Evolutionary conservation across 345 rosid genomes (phyloP).

Genomic region (Dipteronia dyeriana): DNA sequence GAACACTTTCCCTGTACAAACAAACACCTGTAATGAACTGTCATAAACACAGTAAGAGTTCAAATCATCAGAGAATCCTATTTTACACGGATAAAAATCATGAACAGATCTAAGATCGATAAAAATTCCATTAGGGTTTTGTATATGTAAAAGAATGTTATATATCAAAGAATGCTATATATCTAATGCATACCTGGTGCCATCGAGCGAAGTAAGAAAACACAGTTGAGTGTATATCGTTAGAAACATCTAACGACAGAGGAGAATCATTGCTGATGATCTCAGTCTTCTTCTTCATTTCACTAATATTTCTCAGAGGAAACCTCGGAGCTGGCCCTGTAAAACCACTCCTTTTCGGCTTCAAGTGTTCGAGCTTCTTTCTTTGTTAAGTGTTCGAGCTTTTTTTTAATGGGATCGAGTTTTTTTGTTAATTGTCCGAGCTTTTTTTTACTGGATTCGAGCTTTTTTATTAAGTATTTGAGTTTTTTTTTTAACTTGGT

Average conservation of each 20-base stretch:
- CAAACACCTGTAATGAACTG: not conserved
- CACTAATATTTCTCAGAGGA: conserved; percentile 74
- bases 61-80: too few species aligned
- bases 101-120: too few species aligned
- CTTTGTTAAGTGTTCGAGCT: too few species aligned
- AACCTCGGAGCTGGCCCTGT: conserved; percentile 76
- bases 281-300: conserved; percentile 62
- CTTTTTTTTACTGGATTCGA: too few species aligned
- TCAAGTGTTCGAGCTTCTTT: too few species aligned
- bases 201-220: conserved; percentile 81
- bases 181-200: conserved; percentile 60
- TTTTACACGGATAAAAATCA: too few species aligned
- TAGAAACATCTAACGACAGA: conserved; percentile 42
- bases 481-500: too few species aligned
- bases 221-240: conserved; percentile 77
- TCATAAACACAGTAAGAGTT: too few species aligned
- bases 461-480: too few species aligned
- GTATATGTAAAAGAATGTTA: too few species aligned
- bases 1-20: conserved; percentile 88
- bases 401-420: too few species aligned
- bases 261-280: conserved; percentile 18
- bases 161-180: not conserved
- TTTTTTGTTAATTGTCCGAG: too few species aligned
- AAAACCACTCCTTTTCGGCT: conserved; percentile 67
- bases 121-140: conserved; percentile 14